Percentiles rank a stretch among this genome's conserved stretches.
These are phyloP conservation scores for Ilex aquifolium DNA, from an alignment of 257 asterid genomes.

Conservation along the genomic window DNA sequence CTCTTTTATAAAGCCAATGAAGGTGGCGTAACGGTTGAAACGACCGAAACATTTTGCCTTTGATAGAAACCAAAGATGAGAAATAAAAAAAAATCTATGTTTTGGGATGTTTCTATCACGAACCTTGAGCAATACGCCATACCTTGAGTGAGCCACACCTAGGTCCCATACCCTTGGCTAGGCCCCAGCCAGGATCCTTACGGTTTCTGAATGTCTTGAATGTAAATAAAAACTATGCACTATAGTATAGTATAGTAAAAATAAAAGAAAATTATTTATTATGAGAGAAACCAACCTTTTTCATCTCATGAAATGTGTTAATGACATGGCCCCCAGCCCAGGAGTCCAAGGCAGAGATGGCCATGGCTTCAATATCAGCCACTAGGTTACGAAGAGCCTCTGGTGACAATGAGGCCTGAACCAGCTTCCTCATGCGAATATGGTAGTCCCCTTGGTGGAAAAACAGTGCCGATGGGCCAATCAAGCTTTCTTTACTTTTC, in stretches of 20 bases:
- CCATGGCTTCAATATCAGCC: conserved; percentile 32
- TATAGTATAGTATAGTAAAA: too few relatives aligned
- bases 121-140: too few relatives aligned
- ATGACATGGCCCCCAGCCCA: conserved; percentile 39
- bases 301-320: conserved; percentile 60
- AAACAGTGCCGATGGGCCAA: conserved; percentile 77
- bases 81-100: too few relatives aligned
- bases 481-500: conserved; percentile 58
- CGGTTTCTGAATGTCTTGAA: too few relatives aligned
- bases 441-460: conserved; percentile 79
- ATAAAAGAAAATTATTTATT: not conserved
- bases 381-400: conserved; percentile 49
- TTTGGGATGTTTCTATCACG: too few relatives aligned
- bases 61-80: not conserved
- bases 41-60: too few relatives aligned
- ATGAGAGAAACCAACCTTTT: conserved; percentile 38
- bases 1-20: too few relatives aligned
- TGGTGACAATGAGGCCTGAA: conserved; percentile 47
- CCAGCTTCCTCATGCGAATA: conserved; percentile 62
- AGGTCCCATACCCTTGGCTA: too few relatives aligned
- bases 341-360: conserved; percentile 46
- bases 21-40: too few relatives aligned
- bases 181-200: too few relatives aligned
- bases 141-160: too few relatives aligned
- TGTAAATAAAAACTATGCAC: too few relatives aligned